Conservation (phyloP, 1,139 yeast species). For the Magnusiomyces suaveolens region DNA sequence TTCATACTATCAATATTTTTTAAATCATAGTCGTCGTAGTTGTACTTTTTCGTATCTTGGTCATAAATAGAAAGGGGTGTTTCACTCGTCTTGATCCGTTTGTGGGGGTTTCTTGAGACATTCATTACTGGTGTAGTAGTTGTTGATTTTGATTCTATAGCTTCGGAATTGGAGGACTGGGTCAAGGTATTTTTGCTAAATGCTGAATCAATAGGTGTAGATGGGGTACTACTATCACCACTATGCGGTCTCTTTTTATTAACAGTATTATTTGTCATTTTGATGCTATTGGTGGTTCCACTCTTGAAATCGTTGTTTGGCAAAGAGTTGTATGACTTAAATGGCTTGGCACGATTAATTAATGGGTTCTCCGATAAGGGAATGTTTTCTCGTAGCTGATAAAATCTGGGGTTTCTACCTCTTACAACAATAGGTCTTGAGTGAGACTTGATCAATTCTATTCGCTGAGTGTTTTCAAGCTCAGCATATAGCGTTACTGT, state of each 20-base stretch:
- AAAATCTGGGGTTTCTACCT: constrained; percentile 58
- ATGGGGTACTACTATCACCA: too few relatives aligned
- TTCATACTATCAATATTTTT: too few relatives aligned
- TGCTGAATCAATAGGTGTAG: too few relatives aligned
- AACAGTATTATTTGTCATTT: too few relatives aligned
- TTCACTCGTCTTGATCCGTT: background rate
- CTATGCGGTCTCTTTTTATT: too few relatives aligned
- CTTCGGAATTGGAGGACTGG: too few relatives aligned
- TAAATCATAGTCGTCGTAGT: too few relatives aligned
- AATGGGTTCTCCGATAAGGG: background rate
- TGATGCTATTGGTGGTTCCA: too few relatives aligned
- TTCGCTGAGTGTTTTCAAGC: constrained; percentile 26
- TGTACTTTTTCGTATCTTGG: too few relatives aligned
- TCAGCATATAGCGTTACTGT: constrained; percentile 38
- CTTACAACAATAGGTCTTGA: constrained; percentile 50
- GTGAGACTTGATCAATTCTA: constrained; percentile 23
- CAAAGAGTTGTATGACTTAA: background rate
- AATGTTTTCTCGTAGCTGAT: constrained; percentile 23
- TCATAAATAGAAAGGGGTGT: background rate
- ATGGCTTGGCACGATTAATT: background rate
- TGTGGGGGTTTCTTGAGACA: background rate
- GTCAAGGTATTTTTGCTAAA: too few relatives aligned
- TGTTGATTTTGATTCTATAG: too few relatives aligned
- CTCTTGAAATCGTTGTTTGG: too few relatives aligned
- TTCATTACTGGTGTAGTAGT: background rate